Percentiles rank a stretch among this genome's conserved stretches.
These are phyloP conservation scores for Phylloporus rhodoxanthus DNA, from an alignment of 768 basidiomycete species.

Conservation along the genomic window DNA sequence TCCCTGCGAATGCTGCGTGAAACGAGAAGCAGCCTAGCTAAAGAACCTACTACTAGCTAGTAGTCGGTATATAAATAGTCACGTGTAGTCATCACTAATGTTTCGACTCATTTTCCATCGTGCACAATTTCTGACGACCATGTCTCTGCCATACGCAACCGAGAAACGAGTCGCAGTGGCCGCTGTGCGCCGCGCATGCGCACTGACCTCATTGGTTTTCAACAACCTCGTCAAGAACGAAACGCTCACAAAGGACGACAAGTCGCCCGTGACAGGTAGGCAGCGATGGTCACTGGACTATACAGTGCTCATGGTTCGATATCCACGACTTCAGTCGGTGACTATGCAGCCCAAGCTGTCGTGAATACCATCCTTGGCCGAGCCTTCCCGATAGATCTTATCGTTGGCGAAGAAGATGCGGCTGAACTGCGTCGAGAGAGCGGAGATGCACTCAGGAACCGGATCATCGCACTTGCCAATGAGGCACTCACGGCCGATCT, in stretches of 20 bases:
- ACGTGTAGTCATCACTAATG: conserved; percentile 9
- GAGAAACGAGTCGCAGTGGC: conserved; percentile 82
- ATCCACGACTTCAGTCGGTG: conserved; percentile 57
- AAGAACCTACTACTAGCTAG: no score
- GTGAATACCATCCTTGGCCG: conserved; percentile 72
- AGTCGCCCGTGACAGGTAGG: conserved; percentile 83
- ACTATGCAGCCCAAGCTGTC: conserved; percentile 90
- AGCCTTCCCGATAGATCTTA: conserved; percentile 79
- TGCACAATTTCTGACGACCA: conserved; percentile 22
- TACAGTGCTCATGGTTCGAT: not conserved
- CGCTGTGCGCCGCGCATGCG: conserved; percentile 83
- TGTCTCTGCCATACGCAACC: conserved; percentile 50
- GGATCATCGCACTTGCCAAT: conserved; percentile 79
- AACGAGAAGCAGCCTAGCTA: no score
- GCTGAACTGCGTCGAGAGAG: conserved; percentile 58
- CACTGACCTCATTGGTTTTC: conserved; percentile 81
- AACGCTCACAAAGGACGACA: conserved; percentile 85
- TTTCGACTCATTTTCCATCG: conserved; percentile 2
- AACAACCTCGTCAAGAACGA: conserved; percentile 79
- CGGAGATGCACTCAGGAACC: conserved; percentile 42
- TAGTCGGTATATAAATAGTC: no score
- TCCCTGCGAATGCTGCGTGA: no score
- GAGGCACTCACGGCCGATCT: conserved; percentile 61
- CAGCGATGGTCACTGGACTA: not conserved
- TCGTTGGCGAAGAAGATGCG: conserved; percentile 95